A percentile compares a stretch with the other conserved stretches of the same genome.
Evolutionary conservation across 192 early-diverging fungal species (phyloP).

Genomic region (Coemansia sp.): DNA sequence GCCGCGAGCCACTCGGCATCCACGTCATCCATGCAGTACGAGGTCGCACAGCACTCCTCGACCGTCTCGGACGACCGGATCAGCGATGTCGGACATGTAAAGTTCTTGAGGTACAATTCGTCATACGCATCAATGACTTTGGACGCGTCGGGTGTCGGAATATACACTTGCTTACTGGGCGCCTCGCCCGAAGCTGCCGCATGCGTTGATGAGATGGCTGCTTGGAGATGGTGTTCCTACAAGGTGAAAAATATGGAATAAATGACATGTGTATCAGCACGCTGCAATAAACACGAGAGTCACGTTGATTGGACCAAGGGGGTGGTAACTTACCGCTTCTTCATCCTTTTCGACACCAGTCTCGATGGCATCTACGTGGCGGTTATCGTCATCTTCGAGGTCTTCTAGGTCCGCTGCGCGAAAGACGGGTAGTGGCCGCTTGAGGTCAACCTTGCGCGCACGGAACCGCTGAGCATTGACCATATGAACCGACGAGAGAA

Average conservation of each 20-base stretch:
- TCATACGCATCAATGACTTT: conserved; percentile 68
- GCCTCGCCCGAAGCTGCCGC: conserved; percentile 66
- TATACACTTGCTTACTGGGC: conserved; percentile 65
- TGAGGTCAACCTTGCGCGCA: conserved; percentile 87
- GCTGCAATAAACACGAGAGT: conserved; percentile 15
- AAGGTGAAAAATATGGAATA: neutral
- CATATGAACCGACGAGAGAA: conserved; percentile 29
- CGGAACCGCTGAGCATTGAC: conserved; percentile 68
- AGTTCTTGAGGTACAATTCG: conserved; percentile 69
- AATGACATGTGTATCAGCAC: conserved; percentile 6
- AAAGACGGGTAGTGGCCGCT: conserved; percentile 81
- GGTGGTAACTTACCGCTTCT: conserved; percentile 62
- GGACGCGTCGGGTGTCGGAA: conserved; percentile 95
- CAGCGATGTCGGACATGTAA: conserved; percentile 74
- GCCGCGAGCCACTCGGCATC: conserved; percentile 74
- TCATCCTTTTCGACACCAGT: conserved; percentile 99
- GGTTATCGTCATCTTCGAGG: conserved; percentile 78
- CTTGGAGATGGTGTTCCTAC: conserved; percentile 95
- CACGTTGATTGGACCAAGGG: conserved; percentile 28
- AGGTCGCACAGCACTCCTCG: conserved; percentile 85
- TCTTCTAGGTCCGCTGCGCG: conserved; percentile 82
- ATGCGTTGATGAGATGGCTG: conserved; percentile 81
- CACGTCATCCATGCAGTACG: conserved; percentile 89
- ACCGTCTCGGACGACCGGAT: conserved; percentile 87
- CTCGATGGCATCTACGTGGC: conserved; percentile 59